Evolutionary conservation across 2,329 filamentous ascomycete species (phyloP), one percentile per base, ranked within the genome.

Genomic region (Fusarium sp.): DNA sequence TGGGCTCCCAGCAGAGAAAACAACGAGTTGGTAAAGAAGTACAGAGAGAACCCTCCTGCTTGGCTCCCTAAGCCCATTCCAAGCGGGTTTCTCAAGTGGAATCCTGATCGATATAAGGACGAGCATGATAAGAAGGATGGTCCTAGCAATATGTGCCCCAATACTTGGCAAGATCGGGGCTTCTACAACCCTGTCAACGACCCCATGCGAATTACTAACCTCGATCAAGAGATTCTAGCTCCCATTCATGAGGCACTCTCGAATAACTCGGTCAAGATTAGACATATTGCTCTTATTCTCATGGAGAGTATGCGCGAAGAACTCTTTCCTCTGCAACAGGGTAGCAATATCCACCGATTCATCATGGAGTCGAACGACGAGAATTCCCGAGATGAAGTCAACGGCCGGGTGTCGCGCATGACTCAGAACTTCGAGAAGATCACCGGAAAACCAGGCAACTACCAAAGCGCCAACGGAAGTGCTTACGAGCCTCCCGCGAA

Each of bases 231-330:
- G 2, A 70, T 85, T 20, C 64, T 83, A 8, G 64, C 76, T 13
- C 69, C 69, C 1, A 73, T 83, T 5, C 68, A 76, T 42, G 66
- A 75, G 48, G 75, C 69, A 14, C 67, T 83, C 5, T 66, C 67
- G 4, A 71, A 76, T 9, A 73, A 63, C 36, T 72, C 70, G 24
- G 75, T 84, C 20, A 80, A 81, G 45, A 85, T 86, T 54, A 83
- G 84, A 61, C 84, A 86, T 57, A 75, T 86, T n/a, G 78, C 85
- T 47, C 73, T 85, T 20, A 63, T 86, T 32, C 81, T 84, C 17
- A 79, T 86, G 39, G 85, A 86, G 69, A 85, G 84, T 59, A 84
- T 84, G 12, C 81, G 85, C 8, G 82, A 82, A 20, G 84, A 86
- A 51, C 80, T 86, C 9, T 86, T 86, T 61, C 85, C 85, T 1